These are phyloP conservation scores for Euptelea pleiosperma DNA, from an alignment of 164 flowering plant species.

Conservation along the genomic window DNA sequence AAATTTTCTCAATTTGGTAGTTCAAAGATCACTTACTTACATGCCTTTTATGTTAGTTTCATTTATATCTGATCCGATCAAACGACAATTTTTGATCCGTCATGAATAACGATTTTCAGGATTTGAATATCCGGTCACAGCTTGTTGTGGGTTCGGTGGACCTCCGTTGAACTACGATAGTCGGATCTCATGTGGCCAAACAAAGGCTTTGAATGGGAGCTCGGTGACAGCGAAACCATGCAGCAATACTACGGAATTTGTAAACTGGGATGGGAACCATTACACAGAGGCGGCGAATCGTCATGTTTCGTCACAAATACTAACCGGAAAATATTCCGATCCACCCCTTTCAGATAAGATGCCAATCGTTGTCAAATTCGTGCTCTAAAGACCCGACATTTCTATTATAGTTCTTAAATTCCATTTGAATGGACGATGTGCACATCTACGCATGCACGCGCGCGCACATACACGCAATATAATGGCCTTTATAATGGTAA, in stretches of 20 bases:
- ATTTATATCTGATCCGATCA: too few species aligned
- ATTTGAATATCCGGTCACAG: slow-evolving; percentile 52
- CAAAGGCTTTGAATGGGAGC: slow-evolving; percentile 51
- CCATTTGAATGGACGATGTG: too few species aligned
- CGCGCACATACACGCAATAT: too few species aligned
- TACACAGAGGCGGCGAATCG: slow-evolving; percentile 79
- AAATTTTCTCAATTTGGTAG: slow-evolving; percentile 73
- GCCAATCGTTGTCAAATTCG: slow-evolving; percentile 45
- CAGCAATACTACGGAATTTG: slow-evolving; percentile 45
- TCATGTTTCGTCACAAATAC: slow-evolving; percentile 53
- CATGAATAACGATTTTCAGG: slow-evolving; percentile 74
- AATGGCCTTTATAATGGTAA: too few species aligned
- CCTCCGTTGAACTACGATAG: slow-evolving; percentile 58
- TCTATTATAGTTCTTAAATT: too few species aligned
- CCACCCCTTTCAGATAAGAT: slow-evolving; percentile 52
- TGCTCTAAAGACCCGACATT: slow-evolving; percentile 44
- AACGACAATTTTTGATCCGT: too few species aligned
- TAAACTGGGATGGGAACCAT: slow-evolving; percentile 84
- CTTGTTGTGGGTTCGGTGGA: slow-evolving; percentile 79
- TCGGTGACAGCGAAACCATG: slow-evolving; percentile 51
- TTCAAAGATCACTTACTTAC: slow-evolving; percentile 57
- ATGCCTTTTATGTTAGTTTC: too few species aligned
- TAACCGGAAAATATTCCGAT: slow-evolving; percentile 65
- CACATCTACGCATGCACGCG: too few species aligned
- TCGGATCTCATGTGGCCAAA: slow-evolving; percentile 53